Base-by-base conservation (phyloP, 2,329 filamentous ascomycete species). In the Colletotrichum sidae region DNA sequence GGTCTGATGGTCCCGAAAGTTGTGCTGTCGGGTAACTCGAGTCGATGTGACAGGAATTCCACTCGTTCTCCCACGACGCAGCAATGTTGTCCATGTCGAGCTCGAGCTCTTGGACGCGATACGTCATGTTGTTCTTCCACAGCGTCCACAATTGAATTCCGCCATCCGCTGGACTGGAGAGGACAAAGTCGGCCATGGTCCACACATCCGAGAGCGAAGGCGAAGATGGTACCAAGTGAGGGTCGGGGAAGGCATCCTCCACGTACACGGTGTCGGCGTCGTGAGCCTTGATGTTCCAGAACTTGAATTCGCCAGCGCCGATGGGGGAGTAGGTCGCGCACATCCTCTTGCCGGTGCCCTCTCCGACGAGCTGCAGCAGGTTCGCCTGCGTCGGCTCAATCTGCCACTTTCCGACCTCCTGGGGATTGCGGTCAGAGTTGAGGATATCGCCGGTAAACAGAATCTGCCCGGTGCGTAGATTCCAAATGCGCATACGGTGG, bases 401-500 rank as follows among this genome's bases (percentile, higher is more conserved):
- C 4, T 89, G 86, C 81, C 92, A 93, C 67, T 91, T 90, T n/a
- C 86, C 84, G 25, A 86, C 78, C 58, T 94, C 92, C 54, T 92
- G 88, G 1, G 89, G 84, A 55, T 91, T 86, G 57, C 87, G 79
- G 38, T 86, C 81, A 17, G 89, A 85, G 70, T 91, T 88, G 13
- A 98, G 78, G 38, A 99, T 83, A 76, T 99, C 95, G 70, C 88
- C 89, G 6, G 90, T 90, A 60, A 89, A 88, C 6, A 92, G 87
- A 59, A 96, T 86, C 74, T 90, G 92, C 51, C 94, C 94, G 44
- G 88, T 92, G n/a, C 87, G 83, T 38, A 95, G 83, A 73, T 97
- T 96, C 95, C 96, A 98, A 44, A 96, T 89, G 72, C 94, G 90
- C 74, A 99, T 81, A 10, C 89, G 90, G 75, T 99, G 94, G 71